A percentile compares a stretch with the other conserved stretches of the same genome.
Evolutionary conservation across 1,284 basidiomycete genomes (phyloP).

Genomic region (Testicularia cyperi): DNA sequence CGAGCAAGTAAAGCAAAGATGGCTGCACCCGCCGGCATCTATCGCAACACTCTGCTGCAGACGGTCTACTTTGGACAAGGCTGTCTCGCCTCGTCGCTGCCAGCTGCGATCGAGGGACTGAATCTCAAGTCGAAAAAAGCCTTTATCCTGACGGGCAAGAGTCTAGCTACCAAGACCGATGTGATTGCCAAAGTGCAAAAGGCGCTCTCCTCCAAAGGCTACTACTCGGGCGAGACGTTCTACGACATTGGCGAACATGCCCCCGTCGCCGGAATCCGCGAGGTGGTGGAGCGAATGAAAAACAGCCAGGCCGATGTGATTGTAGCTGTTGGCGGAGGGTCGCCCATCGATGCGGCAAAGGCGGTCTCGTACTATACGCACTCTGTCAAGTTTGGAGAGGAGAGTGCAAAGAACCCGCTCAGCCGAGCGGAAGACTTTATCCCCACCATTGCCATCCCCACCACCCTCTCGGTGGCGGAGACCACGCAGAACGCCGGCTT

Average conservation of each 20-base stretch:
- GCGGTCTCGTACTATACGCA: constrained; percentile 37
- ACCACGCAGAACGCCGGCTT: constrained; percentile 69
- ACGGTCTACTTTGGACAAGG: constrained; percentile 35
- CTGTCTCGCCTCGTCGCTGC: constrained; percentile 13
- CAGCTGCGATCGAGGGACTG: constrained; percentile 17
- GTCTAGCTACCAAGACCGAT: constrained; percentile 39
- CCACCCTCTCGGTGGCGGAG: constrained; percentile 78
- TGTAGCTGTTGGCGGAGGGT: constrained; percentile 72
- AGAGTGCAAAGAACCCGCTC: constrained; percentile 9
- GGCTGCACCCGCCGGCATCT: constrained; percentile 19
- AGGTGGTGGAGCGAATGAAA: constrained; percentile 65
- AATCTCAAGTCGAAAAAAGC: constrained; percentile 27
- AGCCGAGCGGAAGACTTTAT: constrained; percentile 53
- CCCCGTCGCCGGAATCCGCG: constrained; percentile 71
- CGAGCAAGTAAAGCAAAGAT: too few relatives aligned
- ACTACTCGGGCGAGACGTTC: constrained; percentile 64
- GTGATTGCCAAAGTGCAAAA: constrained; percentile 28
- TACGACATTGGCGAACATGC: constrained; percentile 75
- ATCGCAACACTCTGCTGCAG: constrained; percentile 33
- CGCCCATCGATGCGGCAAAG: constrained; percentile 72
- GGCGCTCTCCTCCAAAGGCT: constrained; percentile 19
- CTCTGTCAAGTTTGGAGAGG: constrained; percentile 15
- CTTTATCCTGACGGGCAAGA: constrained; percentile 44
- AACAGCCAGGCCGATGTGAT: constrained; percentile 67
- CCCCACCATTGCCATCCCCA: constrained; percentile 70